Evolutionary conservation across 208 protist genomes (phyloP), one percentile per base, ranked within the genome.

Genomic region (Leptomonas seymouri): DNA sequence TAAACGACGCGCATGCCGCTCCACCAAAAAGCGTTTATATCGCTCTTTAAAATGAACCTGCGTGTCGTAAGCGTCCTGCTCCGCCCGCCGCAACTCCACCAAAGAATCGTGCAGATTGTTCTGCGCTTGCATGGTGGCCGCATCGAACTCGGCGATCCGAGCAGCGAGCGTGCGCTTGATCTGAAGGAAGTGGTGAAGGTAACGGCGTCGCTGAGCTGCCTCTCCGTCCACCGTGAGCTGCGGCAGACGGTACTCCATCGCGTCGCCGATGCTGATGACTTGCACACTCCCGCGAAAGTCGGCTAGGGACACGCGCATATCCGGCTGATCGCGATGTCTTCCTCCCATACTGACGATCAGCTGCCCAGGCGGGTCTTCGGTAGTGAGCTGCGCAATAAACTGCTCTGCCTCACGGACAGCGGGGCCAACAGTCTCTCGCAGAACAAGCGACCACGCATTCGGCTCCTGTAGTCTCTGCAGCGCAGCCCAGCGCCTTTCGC

Each of bases 381-480:
- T 51, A 3, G 39, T 46, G n/a, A 81, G 55, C 5, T 57, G n/a
- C 12, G 48, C 67, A 18, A 83, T 64, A 18, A 67, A 71, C 4
- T 8, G 3, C 28, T 83, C 78, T 21, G 73, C 78, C 7, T 4
- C 63, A 7, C 70, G 63, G 3, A 83, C 62, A 20, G 8, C 54
- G 16, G 67, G 61, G 16, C 68, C 73, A 0, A 59, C 53, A 0
- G 56, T n/a, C 8, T 71, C 63, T 20, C 59, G 28, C 11, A 62
- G 21, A 0, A 75, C 44, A 0, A 70, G 41, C 7, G 51, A 68
- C 80, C 80, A 84, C 15, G 66, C 70, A 2, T 45, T n/a, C 11
- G 83, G 69, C 18, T 57, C 27, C 16, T 76, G 70, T 39, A 83
- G 36, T 8, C 41, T 55, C 21, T 74, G 61, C 28, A 89, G 36